phyloP scores from a whole-genome alignment of 2,329 filamentous ascomycete genomes.

The Talaromyces sp. region DNA sequence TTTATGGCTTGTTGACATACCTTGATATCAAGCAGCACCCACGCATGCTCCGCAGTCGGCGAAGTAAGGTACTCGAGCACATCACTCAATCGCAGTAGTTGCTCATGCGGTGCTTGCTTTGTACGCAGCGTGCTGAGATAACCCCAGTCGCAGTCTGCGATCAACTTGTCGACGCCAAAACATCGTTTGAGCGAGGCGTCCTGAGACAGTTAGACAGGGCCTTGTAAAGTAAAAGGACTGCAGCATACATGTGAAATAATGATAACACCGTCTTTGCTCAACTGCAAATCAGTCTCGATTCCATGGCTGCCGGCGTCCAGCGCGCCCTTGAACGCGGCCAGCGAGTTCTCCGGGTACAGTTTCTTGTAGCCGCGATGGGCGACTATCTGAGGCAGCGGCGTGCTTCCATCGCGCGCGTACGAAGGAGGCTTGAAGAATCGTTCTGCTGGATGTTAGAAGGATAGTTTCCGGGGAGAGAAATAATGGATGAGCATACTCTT shows the following conservation, averaged over 20 bases:
- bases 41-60: constrained; percentile 61
- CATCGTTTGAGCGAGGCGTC: constrained; percentile 74
- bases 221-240: neutral
- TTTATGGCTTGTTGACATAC: constrained; percentile 36
- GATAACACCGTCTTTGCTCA: constrained; percentile 75
- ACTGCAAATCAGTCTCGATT: constrained; percentile 81
- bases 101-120: constrained; percentile 58
- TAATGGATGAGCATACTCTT: neutral
- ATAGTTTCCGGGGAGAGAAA: too few species aligned
- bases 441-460: neutral
- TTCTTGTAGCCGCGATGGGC: constrained; percentile 54
- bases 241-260: constrained; percentile 69
- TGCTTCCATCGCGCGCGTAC: constrained; percentile 6
- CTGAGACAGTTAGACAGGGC: constrained; percentile 32
- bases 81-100: constrained; percentile 69
- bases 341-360: constrained; percentile 76
- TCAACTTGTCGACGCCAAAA: constrained; percentile 66
- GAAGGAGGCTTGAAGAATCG: constrained; percentile 4
- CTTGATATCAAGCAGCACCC: constrained; percentile 87
- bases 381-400: constrained; percentile 30
- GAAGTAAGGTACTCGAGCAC: constrained; percentile 65
- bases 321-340: constrained; percentile 70
- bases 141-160: constrained; percentile 71
- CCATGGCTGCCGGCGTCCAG: constrained; percentile 70
- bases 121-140: constrained; percentile 66